Evolutionary conservation across 768 basidiomycete species (phyloP), one percentile per base, ranked within the genome.

Genomic region (Mycena albidolilacea): DNA sequence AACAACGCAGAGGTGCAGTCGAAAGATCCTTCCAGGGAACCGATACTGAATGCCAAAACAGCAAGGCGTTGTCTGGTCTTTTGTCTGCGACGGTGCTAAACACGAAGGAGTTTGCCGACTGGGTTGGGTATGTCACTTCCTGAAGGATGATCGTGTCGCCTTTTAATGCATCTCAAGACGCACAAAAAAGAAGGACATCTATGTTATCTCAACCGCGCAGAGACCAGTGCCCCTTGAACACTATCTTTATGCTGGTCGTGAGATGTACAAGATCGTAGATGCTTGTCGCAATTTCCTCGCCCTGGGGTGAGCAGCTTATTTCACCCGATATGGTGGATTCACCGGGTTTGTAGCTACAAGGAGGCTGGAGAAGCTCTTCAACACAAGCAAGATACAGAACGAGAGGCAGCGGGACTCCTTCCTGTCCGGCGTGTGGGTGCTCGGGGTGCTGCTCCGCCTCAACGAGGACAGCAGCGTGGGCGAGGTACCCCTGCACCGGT

Each of bases 131-230:
- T 79, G 93, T 80, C 60, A 30, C 37, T 38, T 50, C 43, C 21
- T 67, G 57, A 37, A 50, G 35, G 65, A 15, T 17, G 57, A 43
- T 52, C 62, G 30, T 64, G 38, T 15, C 12, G 23, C 57, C 15
- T 30, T n/a, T 64, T 70, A 71, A 76, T 37, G 73, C 68, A 43
- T 64, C 38, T 14, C 61, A 41, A 99, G 97, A 7, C 95, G 98
- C 17, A 99, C 98, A 2, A 99, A 99, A 85, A 97, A 97, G 87
- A 99, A 98, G 81, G 97, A 99, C 75, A 98, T 99, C 67, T 99
- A 98, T 81, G 98, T 99, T 59, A 99, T 99, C 75, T 97, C 95
- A 10, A 99, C 98, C 0, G 91, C 93, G 3, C 97, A 98, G 81
- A 89, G 98, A 67, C 98, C 98, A 0, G 98, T 99, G 7, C 98